These are phyloP conservation scores for Paramarasmius palmivorus DNA, from an alignment of 1,284 basidiomycete species.

Conservation along the genomic window DNA sequence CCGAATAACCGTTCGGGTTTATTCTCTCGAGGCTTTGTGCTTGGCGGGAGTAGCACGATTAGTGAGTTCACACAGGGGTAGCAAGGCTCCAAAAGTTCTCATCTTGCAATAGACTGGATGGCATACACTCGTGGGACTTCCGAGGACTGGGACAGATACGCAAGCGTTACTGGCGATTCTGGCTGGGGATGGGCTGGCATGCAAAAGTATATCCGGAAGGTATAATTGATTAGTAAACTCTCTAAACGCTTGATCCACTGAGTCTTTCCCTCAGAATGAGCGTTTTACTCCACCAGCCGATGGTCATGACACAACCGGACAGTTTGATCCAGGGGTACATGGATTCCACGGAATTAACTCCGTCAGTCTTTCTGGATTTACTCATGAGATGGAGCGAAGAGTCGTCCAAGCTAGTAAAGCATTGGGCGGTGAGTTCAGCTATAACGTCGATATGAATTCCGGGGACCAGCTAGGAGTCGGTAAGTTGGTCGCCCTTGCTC, in stretches of 20 bases:
- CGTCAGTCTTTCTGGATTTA: constrained; percentile 25
- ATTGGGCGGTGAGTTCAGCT: constrained; percentile 19
- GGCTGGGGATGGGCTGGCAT: constrained; percentile 40
- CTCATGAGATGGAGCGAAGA: constrained; percentile 20
- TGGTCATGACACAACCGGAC: constrained; percentile 22
- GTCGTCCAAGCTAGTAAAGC: constrained; percentile 23
- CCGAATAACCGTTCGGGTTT: constrained; percentile 17
- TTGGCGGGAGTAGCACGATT: constrained; percentile 24
- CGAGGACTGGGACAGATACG: constrained; percentile 37
- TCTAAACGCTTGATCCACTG: background rate
- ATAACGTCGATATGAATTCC: constrained; percentile 29
- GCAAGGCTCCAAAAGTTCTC: background rate
- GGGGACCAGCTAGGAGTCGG: constrained; percentile 31
- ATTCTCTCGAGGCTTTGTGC: constrained; percentile 21
- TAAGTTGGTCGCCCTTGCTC: constrained; percentile 9
- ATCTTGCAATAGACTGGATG: constrained; percentile 29
- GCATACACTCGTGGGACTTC: constrained; percentile 36
- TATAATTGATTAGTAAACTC: constrained; percentile 9
- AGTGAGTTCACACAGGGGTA: constrained; percentile 17
- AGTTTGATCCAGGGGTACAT: constrained; percentile 25
- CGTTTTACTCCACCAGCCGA: constrained; percentile 19
- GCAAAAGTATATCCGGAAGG: constrained; percentile 31
- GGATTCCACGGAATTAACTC: constrained; percentile 22
- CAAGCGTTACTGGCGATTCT: constrained; percentile 32
- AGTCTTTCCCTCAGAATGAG: constrained; percentile 14